Evolutionary conservation across 768 basidiomycete genomes (phyloP).

Genomic region (Naganishia kalamii): DNA sequence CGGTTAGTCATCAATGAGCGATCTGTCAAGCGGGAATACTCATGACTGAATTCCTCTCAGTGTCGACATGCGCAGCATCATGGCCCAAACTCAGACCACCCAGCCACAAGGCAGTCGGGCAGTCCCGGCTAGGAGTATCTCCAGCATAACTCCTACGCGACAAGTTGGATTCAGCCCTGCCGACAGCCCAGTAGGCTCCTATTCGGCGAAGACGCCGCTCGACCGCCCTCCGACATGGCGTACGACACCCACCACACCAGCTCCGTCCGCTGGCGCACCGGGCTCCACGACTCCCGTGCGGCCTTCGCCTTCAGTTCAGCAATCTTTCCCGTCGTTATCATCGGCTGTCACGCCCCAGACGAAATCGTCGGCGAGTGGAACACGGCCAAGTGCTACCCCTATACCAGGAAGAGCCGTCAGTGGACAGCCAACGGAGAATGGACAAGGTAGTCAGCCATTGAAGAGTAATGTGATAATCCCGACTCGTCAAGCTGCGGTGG

Average conservation of each 20-base stretch:
- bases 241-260: background rate
- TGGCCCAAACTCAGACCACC: conserved; percentile 63
- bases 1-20: conserved; percentile 28
- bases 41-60: conserved; percentile 46
- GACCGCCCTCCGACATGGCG: conserved; percentile 9
- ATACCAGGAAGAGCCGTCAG: background rate
- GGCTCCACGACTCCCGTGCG: background rate
- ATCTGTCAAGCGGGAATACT: background rate
- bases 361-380: background rate
- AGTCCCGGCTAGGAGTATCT: background rate
- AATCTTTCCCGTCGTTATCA: background rate
- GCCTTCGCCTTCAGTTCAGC: background rate
- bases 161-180: conserved; percentile 10
- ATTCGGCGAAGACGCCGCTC: background rate
- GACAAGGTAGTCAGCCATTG: conserved; percentile 9
- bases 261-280: background rate
- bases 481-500: conserved; percentile 25
- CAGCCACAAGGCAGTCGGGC: background rate
- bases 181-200: background rate
- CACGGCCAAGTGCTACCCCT: background rate
- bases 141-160: background rate
- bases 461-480: conserved; percentile 26
- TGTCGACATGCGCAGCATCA: conserved; percentile 75
- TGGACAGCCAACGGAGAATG: background rate
- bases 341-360: background rate